Evolutionary conservation across 2,329 filamentous ascomycete genomes (phyloP).

Genomic region (Microdochium nivale): DNA sequence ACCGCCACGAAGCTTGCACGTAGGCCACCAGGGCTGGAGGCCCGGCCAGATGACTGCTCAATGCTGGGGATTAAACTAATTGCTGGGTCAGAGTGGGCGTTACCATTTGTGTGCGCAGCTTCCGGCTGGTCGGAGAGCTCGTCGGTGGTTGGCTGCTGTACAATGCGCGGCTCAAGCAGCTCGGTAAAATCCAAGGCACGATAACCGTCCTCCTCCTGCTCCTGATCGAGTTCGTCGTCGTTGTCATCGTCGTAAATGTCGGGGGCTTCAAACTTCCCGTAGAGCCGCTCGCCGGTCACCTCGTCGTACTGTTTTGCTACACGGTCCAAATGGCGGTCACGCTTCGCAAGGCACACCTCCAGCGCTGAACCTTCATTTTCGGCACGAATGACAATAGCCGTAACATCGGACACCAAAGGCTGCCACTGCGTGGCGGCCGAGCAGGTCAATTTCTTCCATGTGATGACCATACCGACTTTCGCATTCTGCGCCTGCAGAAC

Average conservation of each 20-base stretch:
- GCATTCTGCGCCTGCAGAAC: constrained; percentile 37
- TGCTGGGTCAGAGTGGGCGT: neutral
- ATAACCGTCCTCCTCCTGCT: constrained; percentile 48
- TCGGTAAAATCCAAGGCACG: constrained; percentile 52
- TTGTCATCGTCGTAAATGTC: constrained; percentile 51
- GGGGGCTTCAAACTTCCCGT: constrained; percentile 70
- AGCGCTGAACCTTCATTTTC: constrained; percentile 42
- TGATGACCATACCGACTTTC: constrained; percentile 53
- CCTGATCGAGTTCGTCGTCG: constrained; percentile 41
- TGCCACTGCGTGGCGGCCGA: constrained; percentile 57
- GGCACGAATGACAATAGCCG: constrained; percentile 54
- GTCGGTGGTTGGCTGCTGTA: constrained; percentile 30
- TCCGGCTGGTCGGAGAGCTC: neutral
- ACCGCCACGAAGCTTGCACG: neutral
- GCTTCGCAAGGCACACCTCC: constrained; percentile 56
- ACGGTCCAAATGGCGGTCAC: constrained; percentile 51
- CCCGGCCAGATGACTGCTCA: neutral
- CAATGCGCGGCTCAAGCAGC: constrained; percentile 59
- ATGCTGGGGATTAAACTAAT: neutral
- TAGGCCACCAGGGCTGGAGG: neutral
- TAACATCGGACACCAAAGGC: constrained; percentile 54
- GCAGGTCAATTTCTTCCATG: constrained; percentile 57
- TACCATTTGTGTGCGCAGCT: neutral
- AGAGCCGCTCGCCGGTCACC: constrained; percentile 61
- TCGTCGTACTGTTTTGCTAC: constrained; percentile 55